Conservation (phyloP, 2,329 filamentous ascomycete genomes). For the Fusarium poae region DNA sequence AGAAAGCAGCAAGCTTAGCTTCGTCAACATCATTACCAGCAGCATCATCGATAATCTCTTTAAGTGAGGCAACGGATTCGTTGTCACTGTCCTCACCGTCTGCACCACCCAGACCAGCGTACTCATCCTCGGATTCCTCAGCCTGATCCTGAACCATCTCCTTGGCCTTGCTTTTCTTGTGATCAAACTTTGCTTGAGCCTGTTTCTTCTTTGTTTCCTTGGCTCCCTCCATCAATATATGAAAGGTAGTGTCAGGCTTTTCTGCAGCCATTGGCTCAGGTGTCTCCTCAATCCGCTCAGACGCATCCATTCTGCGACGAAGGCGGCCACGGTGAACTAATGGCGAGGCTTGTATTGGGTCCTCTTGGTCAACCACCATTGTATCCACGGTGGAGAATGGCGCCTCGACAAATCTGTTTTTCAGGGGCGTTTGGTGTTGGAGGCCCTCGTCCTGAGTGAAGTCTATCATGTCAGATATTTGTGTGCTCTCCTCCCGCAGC, state of each 20-base stretch:
- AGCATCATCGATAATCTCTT: slow-evolving; percentile 92
- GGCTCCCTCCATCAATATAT: slow-evolving; percentile 76
- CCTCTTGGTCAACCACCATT: slow-evolving; percentile 61
- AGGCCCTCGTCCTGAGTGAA: slow-evolving; percentile 87
- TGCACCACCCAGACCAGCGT: slow-evolving; percentile 89
- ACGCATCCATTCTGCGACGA: slow-evolving; percentile 57
- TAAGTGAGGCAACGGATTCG: slow-evolving; percentile 76
- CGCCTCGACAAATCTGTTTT: slow-evolving; percentile 72
- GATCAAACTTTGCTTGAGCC: slow-evolving; percentile 74
- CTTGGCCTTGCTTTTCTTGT: slow-evolving; percentile 87
- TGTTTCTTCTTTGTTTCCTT: slow-evolving; percentile 67
- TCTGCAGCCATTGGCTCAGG: slow-evolving; percentile 35
- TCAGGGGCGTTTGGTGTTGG: slow-evolving; percentile 77
- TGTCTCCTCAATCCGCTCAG: slow-evolving; percentile 38
- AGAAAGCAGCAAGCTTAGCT: slow-evolving; percentile 84
- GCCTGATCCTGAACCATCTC: slow-evolving; percentile 93
- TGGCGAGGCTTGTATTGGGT: slow-evolving; percentile 72
- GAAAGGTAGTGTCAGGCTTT: slow-evolving; percentile 68
- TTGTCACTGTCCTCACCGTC: slow-evolving; percentile 90
- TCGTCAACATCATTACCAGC: slow-evolving; percentile 83
- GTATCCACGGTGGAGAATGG: slow-evolving; percentile 80
- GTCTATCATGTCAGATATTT: slow-evolving; percentile 77
- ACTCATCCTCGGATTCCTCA: slow-evolving; percentile 98
- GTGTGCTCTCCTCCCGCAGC: slow-evolving; percentile 65
- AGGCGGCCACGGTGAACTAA: slow-evolving; percentile 71